These are phyloP conservation scores for Ophiognomonia clavigignenti-juglandacearum DNA, from an alignment of 2,329 filamentous ascomycete genomes.

Conservation along the genomic window DNA sequence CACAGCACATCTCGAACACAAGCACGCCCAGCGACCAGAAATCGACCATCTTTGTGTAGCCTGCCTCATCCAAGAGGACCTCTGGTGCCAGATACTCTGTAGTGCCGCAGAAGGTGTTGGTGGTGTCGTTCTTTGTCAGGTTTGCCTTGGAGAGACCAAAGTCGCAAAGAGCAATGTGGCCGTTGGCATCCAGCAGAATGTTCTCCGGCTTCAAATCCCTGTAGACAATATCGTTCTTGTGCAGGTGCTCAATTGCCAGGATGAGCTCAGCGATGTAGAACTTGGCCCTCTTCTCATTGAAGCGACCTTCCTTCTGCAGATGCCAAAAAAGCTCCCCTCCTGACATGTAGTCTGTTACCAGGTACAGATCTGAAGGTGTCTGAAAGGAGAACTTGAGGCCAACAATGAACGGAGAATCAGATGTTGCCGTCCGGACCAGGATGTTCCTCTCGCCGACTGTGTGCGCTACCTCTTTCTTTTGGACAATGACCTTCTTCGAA, in stretches of 20 bases:
- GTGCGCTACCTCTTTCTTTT: slow-evolving; percentile 98
- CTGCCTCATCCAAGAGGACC: slow-evolving; percentile 89
- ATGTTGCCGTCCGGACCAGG: slow-evolving; percentile 88
- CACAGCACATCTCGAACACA: slow-evolving; percentile 99
- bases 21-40: slow-evolving; percentile 97
- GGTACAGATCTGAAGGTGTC: slow-evolving; percentile 89
- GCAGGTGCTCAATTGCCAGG: slow-evolving; percentile 87
- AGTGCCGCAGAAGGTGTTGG: slow-evolving; percentile 97
- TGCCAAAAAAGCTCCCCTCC: slow-evolving; percentile 99
- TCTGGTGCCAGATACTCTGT: slow-evolving; percentile 97
- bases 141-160: slow-evolving; percentile 98
- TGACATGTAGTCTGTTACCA: slow-evolving; percentile 99
- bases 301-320: slow-evolving; percentile 92
- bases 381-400: slow-evolving; percentile 98
- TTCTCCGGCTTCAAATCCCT: slow-evolving; percentile 97
- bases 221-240: slow-evolving; percentile 97
- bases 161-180: slow-evolving; percentile 95
- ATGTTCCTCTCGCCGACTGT: slow-evolving; percentile 97
- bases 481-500: slow-evolving; percentile 98
- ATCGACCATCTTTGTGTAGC: slow-evolving; percentile 99
- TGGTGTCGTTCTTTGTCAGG: slow-evolving; percentile 92
- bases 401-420: slow-evolving; percentile 96
- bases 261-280: slow-evolving; percentile 99
- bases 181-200: slow-evolving; percentile 92
- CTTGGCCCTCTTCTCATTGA: slow-evolving; percentile 90